Evolutionary conservation across 192 early-diverging fungal genomes (phyloP), one percentile per base, ranked within the genome.

Genomic region (Coemansia sp.): DNA sequence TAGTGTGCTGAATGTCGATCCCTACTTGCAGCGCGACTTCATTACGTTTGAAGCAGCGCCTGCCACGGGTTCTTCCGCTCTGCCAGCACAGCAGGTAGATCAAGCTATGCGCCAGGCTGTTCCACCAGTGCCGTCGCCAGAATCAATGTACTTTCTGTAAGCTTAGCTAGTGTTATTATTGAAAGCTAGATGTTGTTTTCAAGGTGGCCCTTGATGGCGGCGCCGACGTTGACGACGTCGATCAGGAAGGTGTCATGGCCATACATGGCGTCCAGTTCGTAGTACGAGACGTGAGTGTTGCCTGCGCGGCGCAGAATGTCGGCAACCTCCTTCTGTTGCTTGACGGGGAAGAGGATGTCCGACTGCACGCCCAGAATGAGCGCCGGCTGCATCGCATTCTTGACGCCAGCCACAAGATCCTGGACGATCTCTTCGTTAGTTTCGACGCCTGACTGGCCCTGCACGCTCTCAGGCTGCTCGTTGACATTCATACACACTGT

Each of bases 241-340:
- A 98, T 93, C 67, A 97, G 85, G 72, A 98, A 97, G 5, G 97
- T 97, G 66, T 99, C 97, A 71, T 99, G 97, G 9, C 97, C 97
- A 77, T 94, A 99, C 84, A 96, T 89, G 41, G 95, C 91, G 76
- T 97, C 97, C 6, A 98, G 87, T 84, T 98, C 97, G 67, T 97
- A 99, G 72, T 97, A 97, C 8, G 97, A 97, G 6, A 99, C 95
- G 23, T 85, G 76, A 44, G 87, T 85, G 84, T 99, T 99, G 15
- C 97, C 97, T 4, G 86, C 88, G n/a, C 75, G 77, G 49, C 87
- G 88, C 53, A 99, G 78, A 66, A 90, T 92, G 56, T 94, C 89
- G 4, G 96, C 95, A 69, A 99, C 94, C 75, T 99, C 96, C 76
- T 92, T 92, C 75, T 98, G 96, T 75, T 99, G 96, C 88, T 89